Evolutionary conservation across 768 basidiomycete species (phyloP).

Genomic region (Flagelloscypha sp.): DNA sequence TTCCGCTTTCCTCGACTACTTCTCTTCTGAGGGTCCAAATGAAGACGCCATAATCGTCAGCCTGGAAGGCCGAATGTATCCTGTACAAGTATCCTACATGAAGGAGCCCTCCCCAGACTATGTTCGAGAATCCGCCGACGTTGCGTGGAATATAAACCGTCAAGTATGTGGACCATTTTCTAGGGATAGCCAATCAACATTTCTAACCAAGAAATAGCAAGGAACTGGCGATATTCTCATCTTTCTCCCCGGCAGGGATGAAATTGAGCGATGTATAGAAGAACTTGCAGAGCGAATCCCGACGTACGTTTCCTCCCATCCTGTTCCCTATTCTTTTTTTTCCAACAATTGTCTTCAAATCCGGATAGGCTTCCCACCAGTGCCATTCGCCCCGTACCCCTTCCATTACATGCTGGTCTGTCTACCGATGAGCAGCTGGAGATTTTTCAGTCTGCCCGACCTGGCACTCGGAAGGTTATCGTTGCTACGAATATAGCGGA

Average conservation of each 20-base stretch:
- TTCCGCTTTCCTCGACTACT: conserved; percentile 81
- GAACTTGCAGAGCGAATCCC: conserved; percentile 71
- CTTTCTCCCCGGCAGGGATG: conserved; percentile 92
- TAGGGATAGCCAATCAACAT: not conserved
- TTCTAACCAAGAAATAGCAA: conserved; percentile 39
- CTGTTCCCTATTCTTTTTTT: conserved; percentile 3
- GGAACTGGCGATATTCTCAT: conserved; percentile 84
- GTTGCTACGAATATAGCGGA: conserved; percentile 96
- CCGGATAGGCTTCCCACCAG: conserved; percentile 41
- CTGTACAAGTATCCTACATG: conserved; percentile 88
- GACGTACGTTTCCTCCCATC: conserved; percentile 33
- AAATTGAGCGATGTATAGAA: conserved; percentile 86
- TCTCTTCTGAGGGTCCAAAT: conserved; percentile 52
- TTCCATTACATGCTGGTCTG: conserved; percentile 86
- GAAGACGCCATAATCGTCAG: conserved; percentile 80
- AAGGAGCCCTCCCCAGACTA: conserved; percentile 75
- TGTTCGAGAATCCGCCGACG: conserved; percentile 70
- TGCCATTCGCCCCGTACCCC: conserved; percentile 49
- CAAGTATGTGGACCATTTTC: conserved; percentile 41
- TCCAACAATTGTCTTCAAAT: conserved; percentile 3
- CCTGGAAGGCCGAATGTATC: conserved; percentile 90
- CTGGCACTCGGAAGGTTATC: conserved; percentile 79
- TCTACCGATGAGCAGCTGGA: conserved; percentile 80
- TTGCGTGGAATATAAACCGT: conserved; percentile 72
- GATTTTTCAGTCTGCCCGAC: conserved; percentile 73